phyloP scores from a whole-genome alignment of 805 yeast genomes.

The Suhomyces sp. region DNA sequence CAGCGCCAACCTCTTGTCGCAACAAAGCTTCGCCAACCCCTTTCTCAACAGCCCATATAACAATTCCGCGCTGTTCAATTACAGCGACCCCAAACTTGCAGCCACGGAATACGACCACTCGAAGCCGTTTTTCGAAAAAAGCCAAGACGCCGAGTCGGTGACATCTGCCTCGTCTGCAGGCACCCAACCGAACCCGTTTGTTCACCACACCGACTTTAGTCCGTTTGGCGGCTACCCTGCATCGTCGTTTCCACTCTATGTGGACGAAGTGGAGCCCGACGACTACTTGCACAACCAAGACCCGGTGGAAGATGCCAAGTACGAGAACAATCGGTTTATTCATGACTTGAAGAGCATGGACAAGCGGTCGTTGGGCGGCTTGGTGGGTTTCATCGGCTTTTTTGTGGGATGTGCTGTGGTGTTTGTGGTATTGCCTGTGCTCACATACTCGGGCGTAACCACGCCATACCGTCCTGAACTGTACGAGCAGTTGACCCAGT shows the following conservation, averaged over 20 bases:
- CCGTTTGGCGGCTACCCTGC: slow-evolving; percentile 99
- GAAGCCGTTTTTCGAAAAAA: background rate
- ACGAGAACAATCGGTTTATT: slow-evolving; percentile 66
- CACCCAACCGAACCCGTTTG: slow-evolving; percentile 27
- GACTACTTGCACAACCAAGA: slow-evolving; percentile 96
- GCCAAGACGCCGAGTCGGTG: background rate
- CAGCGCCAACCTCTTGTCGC: slow-evolving; percentile 3
- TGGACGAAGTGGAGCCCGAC: slow-evolving; percentile 93
- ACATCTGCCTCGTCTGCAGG: slow-evolving; percentile 15
- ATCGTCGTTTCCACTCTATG: slow-evolving; percentile 79
- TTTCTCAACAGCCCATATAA: background rate
- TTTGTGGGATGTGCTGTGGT: slow-evolving; percentile 61
- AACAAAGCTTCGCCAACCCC: slow-evolving; percentile 4
- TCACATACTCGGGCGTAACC: slow-evolving; percentile 75
- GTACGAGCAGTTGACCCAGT: slow-evolving; percentile 47
- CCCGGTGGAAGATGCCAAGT: slow-evolving; percentile 85
- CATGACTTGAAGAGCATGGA: slow-evolving; percentile 68
- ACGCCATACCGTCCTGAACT: slow-evolving; percentile 21
- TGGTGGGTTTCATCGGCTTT: slow-evolving; percentile 57
- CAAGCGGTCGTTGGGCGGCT: slow-evolving; percentile 56
- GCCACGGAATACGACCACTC: background rate
- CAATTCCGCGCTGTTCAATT: slow-evolving; percentile 8
- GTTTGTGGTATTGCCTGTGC: slow-evolving; percentile 76
- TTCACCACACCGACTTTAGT: slow-evolving; percentile 59
- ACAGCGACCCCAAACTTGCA: background rate